Evolutionary conservation across 2,329 filamentous ascomycete genomes (phyloP).

Genomic region (Claviceps capensis): DNA sequence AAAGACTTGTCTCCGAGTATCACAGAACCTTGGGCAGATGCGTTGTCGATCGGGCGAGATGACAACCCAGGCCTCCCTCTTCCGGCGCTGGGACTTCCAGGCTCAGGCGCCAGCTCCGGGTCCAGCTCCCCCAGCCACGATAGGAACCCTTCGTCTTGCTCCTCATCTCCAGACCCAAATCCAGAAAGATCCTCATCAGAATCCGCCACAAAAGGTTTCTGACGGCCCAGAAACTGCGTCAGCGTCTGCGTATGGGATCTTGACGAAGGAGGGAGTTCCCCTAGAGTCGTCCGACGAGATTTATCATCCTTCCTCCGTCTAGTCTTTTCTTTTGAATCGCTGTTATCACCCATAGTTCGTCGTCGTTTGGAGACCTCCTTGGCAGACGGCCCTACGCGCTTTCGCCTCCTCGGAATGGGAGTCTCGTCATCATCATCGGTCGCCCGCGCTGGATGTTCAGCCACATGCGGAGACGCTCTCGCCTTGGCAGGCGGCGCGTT

Average conservation of each 20-base stretch:
- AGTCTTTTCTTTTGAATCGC: conserved; percentile 1
- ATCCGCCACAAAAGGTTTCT: conserved; percentile 19
- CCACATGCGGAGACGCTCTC: neutral
- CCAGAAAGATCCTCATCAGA: conserved; percentile 18
- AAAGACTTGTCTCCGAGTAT: neutral
- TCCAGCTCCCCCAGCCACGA: conserved; percentile 16
- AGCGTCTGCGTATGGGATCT: conserved; percentile 28
- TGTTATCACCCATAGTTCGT: conserved; percentile 1
- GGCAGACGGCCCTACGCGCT: conserved; percentile 4
- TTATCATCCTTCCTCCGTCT: conserved; percentile 2
- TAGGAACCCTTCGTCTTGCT: conserved; percentile 16
- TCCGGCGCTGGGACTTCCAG: conserved; percentile 15
- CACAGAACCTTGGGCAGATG: neutral
- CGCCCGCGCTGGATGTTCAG: neutral
- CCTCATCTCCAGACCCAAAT: conserved; percentile 9
- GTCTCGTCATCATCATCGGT: conserved; percentile 10
- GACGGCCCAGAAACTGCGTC: conserved; percentile 23
- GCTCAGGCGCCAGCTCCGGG: conserved; percentile 3
- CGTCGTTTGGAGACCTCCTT: neutral
- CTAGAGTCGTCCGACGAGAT: conserved; percentile 18
- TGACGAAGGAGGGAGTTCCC: conserved; percentile 16
- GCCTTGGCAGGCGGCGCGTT: conserved; percentile 3
- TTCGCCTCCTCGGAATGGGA: conserved; percentile 13
- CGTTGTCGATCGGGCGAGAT: neutral
- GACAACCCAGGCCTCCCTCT: conserved; percentile 2